These are phyloP conservation scores for Acanthochlamys bracteata DNA, from an alignment of 106 monocot species.

Conservation along the genomic window DNA sequence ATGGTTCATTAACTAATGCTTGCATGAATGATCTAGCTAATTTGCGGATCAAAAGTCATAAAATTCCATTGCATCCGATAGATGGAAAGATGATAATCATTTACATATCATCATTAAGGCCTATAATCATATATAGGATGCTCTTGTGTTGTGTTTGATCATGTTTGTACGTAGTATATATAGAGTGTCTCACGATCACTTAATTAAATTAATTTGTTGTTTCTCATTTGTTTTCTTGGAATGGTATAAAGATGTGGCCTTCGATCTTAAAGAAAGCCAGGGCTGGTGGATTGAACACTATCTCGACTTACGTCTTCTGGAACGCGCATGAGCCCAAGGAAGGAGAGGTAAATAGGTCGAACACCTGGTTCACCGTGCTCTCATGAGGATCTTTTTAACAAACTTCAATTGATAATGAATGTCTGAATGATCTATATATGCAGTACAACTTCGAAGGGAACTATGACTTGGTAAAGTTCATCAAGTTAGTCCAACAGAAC, in stretches of 20 bases:
- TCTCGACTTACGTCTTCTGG: conserved; percentile 67
- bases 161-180: too few relatives aligned
- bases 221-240: conserved; percentile 3
- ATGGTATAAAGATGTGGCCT: conserved; percentile 41
- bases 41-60: too few relatives aligned
- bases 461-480: conserved; percentile 63
- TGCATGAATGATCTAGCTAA: too few relatives aligned
- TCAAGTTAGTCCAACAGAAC: conserved; percentile 53
- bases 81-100: too few relatives aligned
- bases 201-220: neutral
- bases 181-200: too few relatives aligned
- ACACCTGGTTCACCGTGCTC: neutral
- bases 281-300: conserved; percentile 39
- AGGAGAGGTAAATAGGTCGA: conserved; percentile 30
- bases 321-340: conserved; percentile 57
- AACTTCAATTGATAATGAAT: too few relatives aligned
- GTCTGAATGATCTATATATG: neutral
- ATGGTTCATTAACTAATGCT: too few relatives aligned
- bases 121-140: too few relatives aligned
- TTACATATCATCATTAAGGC: too few relatives aligned
- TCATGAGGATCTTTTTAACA: too few relatives aligned
- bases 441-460: conserved; percentile 81
- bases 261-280: conserved; percentile 29
- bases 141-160: too few relatives aligned
- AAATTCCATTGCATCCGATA: too few relatives aligned